Conservation (phyloP, 2,329 filamentous ascomycete species). For the Ustilaginoidea virens region DNA sequence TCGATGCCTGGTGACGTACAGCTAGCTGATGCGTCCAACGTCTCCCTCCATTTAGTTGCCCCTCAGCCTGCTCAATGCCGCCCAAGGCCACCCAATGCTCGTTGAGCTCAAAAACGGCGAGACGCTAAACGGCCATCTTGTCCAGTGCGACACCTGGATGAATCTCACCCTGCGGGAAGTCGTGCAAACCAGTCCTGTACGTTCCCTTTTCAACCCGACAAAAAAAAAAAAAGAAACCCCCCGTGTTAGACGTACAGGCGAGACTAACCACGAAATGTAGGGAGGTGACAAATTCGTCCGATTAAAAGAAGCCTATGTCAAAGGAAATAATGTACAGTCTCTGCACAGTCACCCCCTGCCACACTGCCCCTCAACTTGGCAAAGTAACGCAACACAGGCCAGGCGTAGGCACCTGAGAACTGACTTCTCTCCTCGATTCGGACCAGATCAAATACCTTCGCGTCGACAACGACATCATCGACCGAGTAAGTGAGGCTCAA, state of each 20-base stretch:
- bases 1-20: too few species aligned
- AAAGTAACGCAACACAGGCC: slow-evolving; percentile 4
- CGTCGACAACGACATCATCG: slow-evolving; percentile 92
- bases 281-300: slow-evolving; percentile 91
- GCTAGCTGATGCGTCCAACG: too few species aligned
- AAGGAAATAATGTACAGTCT: slow-evolving; percentile 93
- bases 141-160: slow-evolving; percentile 99
- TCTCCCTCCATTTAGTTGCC: slow-evolving; percentile 41
- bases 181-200: slow-evolving; percentile 77
- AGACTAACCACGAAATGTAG: slow-evolving; percentile 17
- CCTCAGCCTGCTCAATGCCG: slow-evolving; percentile 78
- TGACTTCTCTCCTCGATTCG: too few species aligned
- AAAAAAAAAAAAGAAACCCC: too few species aligned
- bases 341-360: too few species aligned
- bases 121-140: slow-evolving; percentile 88
- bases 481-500: slow-evolving; percentile 85
- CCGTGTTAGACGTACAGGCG: too few species aligned
- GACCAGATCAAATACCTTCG: slow-evolving; percentile 90
- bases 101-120: slow-evolving; percentile 97
- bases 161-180: slow-evolving; percentile 96
- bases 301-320: slow-evolving; percentile 86
- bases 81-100: slow-evolving; percentile 94
- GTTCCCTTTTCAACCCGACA: too few species aligned
- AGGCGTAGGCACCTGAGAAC: too few species aligned
- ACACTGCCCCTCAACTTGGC: too few species aligned